Percentiles rank a stretch among this genome's conserved stretches.
These are phyloP conservation scores for Cyberlindnera galapagoensis DNA, from an alignment of 805 yeast genomes.

Conservation along the genomic window DNA sequence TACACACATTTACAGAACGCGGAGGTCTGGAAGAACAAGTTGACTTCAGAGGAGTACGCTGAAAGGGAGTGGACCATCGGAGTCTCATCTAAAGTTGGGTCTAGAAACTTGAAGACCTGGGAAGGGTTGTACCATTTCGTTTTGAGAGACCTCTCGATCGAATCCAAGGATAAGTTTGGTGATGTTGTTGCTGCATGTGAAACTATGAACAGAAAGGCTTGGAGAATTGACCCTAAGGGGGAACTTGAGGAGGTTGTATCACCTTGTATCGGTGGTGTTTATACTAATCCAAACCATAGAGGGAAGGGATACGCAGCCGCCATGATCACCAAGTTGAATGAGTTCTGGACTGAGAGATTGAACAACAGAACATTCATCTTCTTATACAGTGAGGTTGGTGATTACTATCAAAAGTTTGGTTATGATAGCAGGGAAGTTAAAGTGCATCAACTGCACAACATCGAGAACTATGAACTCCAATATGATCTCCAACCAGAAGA, in stretches of 20 bases:
- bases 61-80: slow-evolving; percentile 31
- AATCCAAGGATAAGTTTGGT: slow-evolving; percentile 12
- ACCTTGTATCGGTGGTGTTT: slow-evolving; percentile 56
- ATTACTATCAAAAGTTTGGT: slow-evolving; percentile 59
- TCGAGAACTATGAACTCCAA: slow-evolving; percentile 10
- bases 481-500: slow-evolving; percentile 2
- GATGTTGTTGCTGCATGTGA: slow-evolving; percentile 35
- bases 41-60: slow-evolving; percentile 29
- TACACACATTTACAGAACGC: slow-evolving; percentile 31
- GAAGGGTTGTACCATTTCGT: slow-evolving; percentile 34
- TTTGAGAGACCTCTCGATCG: slow-evolving; percentile 24
- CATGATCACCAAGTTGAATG: slow-evolving; percentile 36
- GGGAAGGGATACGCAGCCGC: slow-evolving; percentile 48
- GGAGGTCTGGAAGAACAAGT: slow-evolving; percentile 28
- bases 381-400: slow-evolving; percentile 71
- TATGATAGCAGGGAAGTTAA: slow-evolving; percentile 38
- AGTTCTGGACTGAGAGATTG: slow-evolving; percentile 28
- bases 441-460: slow-evolving; percentile 24
- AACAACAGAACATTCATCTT: slow-evolving; percentile 29
- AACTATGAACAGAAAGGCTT: slow-evolving; percentile 32
- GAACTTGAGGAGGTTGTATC: slow-evolving; percentile 25
- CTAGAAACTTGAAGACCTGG: slow-evolving; percentile 9
- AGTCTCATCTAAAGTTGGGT: slow-evolving; percentile 21
- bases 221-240: slow-evolving; percentile 24
- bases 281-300: slow-evolving; percentile 41